Conservation (phyloP, 345 rosid species). For the Sisymbrium altissimum region DNA sequence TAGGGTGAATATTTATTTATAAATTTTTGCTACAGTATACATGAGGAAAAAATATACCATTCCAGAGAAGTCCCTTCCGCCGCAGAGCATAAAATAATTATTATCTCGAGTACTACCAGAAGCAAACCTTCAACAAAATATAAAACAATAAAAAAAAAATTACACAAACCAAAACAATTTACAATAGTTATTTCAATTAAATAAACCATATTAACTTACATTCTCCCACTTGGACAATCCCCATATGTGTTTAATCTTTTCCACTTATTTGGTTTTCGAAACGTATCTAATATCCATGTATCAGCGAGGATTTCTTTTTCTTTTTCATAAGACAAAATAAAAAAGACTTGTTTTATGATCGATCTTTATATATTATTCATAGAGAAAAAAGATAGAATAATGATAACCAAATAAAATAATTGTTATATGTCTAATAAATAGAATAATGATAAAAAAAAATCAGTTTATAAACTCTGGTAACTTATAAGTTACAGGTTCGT, state of each 20-base stretch:
- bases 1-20: background rate
- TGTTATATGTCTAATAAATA: background rate
- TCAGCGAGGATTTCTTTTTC: constrained; percentile 63
- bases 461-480: too few relatives aligned
- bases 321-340: constrained; percentile 1
- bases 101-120: constrained; percentile 73
- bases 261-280: constrained; percentile 63
- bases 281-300: constrained; percentile 84
- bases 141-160: background rate
- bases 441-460: background rate
- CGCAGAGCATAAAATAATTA: constrained; percentile 76
- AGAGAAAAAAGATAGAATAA: too few relatives aligned
- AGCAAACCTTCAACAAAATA: constrained; percentile 70
- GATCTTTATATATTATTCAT: too few relatives aligned
- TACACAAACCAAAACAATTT: background rate
- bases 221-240: constrained; percentile 65
- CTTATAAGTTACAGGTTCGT: background rate
- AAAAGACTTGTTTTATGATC: too few relatives aligned
- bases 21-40: background rate
- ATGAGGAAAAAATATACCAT: constrained; percentile 38
- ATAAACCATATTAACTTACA: constrained; percentile 48
- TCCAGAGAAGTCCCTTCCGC: constrained; percentile 74
- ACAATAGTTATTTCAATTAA: background rate
- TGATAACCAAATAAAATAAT: background rate
- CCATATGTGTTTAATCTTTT: constrained; percentile 67